phyloP scores from a whole-genome alignment of 352 stramenopile genomes.

The Phytophthora brassicae region DNA sequence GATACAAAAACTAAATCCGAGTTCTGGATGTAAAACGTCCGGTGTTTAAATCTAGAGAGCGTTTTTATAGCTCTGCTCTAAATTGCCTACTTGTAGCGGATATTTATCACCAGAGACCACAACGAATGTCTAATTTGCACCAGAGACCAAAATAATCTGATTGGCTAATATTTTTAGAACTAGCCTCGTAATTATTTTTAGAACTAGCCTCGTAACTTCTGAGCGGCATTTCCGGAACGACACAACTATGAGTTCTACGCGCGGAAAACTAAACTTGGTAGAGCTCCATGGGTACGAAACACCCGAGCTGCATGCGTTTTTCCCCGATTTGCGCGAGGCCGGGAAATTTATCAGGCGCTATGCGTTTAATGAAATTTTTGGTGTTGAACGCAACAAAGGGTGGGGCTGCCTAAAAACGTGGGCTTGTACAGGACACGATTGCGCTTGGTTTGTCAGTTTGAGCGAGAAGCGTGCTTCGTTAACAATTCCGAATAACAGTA shows the following conservation, averaged over 20 bases:
- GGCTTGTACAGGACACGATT: neutral
- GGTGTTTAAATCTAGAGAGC: no score
- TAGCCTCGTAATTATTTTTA: no score
- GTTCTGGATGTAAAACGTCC: no score
- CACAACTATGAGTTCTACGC: neutral
- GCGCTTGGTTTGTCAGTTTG: neutral
- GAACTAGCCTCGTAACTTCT: no score
- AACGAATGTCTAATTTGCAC: neutral
- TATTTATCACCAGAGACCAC: constrained; percentile 2
- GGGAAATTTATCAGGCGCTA: neutral
- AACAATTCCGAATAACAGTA: neutral
- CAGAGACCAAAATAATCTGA: constrained; percentile 1
- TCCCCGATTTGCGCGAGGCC: neutral
- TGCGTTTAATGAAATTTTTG: neutral
- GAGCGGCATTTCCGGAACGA: no score
- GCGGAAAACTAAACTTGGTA: neutral
- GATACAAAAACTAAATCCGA: no score
- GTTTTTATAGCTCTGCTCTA: no score
- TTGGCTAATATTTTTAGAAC: neutral
- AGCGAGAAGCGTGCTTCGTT: neutral
- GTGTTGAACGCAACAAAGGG: neutral
- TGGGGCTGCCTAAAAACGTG: neutral
- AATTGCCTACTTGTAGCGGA: no score
- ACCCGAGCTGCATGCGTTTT: neutral
- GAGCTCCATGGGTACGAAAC: neutral